These are phyloP conservation scores for Paraconiothyrium sp. DNA, from an alignment of 2,329 filamentous ascomycete species.

Conservation along the genomic window DNA sequence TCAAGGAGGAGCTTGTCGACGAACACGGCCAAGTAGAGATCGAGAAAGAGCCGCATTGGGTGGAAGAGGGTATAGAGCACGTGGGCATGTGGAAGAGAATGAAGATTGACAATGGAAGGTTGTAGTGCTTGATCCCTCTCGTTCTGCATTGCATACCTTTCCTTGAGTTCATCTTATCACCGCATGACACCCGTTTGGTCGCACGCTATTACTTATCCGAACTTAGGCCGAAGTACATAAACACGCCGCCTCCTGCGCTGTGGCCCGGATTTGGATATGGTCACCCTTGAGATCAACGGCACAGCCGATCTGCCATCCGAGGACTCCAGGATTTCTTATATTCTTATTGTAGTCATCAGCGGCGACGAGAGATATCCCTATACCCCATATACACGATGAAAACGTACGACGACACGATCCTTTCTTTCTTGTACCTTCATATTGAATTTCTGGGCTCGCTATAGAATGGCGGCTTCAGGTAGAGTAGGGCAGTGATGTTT, in stretches of 20 bases:
- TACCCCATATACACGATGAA: slow-evolving; percentile 1
- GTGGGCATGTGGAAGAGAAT: slow-evolving; percentile 79
- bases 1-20: slow-evolving; percentile 78
- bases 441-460: neutral
- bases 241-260: neutral
- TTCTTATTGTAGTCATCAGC: neutral
- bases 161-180: neutral
- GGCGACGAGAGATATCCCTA: slow-evolving; percentile 4
- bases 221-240: neutral
- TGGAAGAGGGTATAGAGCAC: slow-evolving; percentile 85
- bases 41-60: slow-evolving; percentile 63
- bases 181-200: neutral
- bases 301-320: neutral
- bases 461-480: neutral
- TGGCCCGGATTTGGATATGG: slow-evolving; percentile 6
- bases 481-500: neutral
- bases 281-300: neutral
- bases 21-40: slow-evolving; percentile 47
- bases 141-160: slow-evolving; percentile 4
- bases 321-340: neutral
- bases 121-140: slow-evolving; percentile 23
- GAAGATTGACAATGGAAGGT: slow-evolving; percentile 43
- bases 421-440: neutral
- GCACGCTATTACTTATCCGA: slow-evolving; percentile 6
- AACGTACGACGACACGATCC: slow-evolving; percentile 11